A percentile compares a stretch with the other conserved stretches of the same genome.
These are phyloP conservation scores for Colletotrichum spinosum DNA, from an alignment of 2,329 filamentous ascomycete species.

Conservation along the genomic window DNA sequence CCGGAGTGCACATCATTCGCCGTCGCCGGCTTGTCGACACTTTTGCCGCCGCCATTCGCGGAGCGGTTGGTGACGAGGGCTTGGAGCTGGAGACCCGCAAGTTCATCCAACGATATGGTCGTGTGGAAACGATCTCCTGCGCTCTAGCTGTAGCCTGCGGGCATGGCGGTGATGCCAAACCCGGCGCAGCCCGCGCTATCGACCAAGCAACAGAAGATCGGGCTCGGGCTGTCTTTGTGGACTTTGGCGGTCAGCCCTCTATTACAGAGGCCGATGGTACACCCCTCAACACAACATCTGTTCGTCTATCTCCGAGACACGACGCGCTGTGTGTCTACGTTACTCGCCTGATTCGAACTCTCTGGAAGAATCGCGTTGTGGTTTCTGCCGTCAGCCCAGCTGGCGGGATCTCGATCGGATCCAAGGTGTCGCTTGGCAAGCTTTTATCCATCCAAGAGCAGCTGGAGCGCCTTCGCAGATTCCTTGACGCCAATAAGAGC, in stretches of 20 bases:
- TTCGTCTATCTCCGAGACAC: constrained; percentile 88
- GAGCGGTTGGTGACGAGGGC: constrained; percentile 80
- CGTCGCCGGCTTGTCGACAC: constrained; percentile 89
- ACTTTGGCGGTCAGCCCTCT: constrained; percentile 88
- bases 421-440: constrained; percentile 75
- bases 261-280: constrained; percentile 82
- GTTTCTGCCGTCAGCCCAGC: constrained; percentile 61
- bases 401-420: constrained; percentile 72
- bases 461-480: constrained; percentile 81
- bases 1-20: constrained; percentile 87
- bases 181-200: constrained; percentile 80
- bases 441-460: constrained; percentile 83
- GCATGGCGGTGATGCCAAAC: constrained; percentile 80
- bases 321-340: constrained; percentile 90
- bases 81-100: constrained; percentile 84
- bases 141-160: constrained; percentile 95
- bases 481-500: constrained; percentile 86
- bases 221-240: constrained; percentile 89
- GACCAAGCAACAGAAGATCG: constrained; percentile 89
- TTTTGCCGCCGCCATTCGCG: constrained; percentile 84
- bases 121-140: constrained; percentile 88
- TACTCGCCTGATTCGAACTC: constrained; percentile 84
- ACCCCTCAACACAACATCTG: constrained; percentile 80
- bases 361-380: constrained; percentile 88
- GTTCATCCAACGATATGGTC: constrained; percentile 87